phyloP scores from a whole-genome alignment of 176 grass and related monocot genomes.

The Eragrostis curvula region DNA sequence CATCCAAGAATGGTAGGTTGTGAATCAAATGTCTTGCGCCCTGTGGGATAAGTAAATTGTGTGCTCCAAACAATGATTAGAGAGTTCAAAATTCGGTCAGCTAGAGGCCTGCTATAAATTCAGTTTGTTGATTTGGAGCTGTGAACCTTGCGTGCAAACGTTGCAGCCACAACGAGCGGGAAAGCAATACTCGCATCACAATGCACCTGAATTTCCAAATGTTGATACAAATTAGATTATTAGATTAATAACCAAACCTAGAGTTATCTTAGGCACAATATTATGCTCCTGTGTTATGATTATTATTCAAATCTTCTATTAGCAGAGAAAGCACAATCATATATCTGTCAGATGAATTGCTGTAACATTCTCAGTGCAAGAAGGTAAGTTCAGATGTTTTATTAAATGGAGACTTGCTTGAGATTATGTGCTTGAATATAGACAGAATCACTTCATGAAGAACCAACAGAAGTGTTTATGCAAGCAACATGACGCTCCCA shows the following conservation, averaged over 20 bases:
- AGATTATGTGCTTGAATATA: not conserved
- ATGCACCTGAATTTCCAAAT: slow-evolving; percentile 69
- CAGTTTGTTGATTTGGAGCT: slow-evolving; percentile 11
- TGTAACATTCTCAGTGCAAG: not conserved
- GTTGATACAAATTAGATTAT: not conserved
- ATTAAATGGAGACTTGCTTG: not conserved
- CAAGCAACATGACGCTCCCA: slow-evolving; percentile 2
- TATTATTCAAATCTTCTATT: slow-evolving; percentile 1
- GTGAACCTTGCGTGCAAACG: slow-evolving; percentile 68
- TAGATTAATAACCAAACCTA: slow-evolving; percentile 7
- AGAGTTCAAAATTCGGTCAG: not conserved
- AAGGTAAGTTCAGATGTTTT: not conserved
- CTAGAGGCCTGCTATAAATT: not conserved
- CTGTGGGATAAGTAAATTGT: no score
- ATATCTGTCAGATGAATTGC: not conserved
- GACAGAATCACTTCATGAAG: slow-evolving; percentile 1
- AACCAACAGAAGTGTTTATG: not conserved
- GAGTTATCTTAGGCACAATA: not conserved
- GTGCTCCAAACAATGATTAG: slow-evolving; percentile 2
- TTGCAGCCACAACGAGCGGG: slow-evolving; percentile 75
- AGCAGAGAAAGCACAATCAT: not conserved
- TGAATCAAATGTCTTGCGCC: no score
- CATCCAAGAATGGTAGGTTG: no score
- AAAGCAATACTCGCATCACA: slow-evolving; percentile 91
- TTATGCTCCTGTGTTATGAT: not conserved